A percentile compares a stretch with the other conserved stretches of the same genome.
These are phyloP conservation scores for Chlorokybus atmophyticus DNA, from an alignment of 139 green algal species.

Conservation along the genomic window DNA sequence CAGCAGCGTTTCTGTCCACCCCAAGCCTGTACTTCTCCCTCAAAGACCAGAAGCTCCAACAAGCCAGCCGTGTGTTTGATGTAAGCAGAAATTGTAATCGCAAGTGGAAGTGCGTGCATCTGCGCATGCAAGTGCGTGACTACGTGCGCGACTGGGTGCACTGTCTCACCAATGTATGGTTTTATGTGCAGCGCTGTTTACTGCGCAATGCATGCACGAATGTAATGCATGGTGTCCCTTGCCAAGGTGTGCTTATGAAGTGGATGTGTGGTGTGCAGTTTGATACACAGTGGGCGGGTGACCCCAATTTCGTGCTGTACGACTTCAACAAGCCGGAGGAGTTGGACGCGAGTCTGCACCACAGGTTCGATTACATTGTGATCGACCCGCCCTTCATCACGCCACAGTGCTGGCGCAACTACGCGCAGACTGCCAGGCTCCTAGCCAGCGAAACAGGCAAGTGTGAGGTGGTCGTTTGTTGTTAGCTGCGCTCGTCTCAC, in stretches of 20 bases:
- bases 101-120: neutral
- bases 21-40: slow-evolving; percentile 50
- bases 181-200: too few species aligned
- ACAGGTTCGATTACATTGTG: slow-evolving; percentile 48
- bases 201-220: too few species aligned
- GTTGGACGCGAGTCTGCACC: slow-evolving; percentile 29
- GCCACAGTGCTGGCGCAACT: slow-evolving; percentile 51
- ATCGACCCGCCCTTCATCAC: slow-evolving; percentile 63
- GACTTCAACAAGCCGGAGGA: slow-evolving; percentile 49
- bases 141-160: too few species aligned
- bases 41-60: slow-evolving; percentile 22
- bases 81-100: slow-evolving; percentile 3
- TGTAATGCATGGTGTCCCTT: too few species aligned
- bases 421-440: slow-evolving; percentile 36
- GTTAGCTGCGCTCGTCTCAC: neutral
- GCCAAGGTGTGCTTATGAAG: too few species aligned
- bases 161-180: too few species aligned
- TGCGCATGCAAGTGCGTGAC: too few species aligned
- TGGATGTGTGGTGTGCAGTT: too few species aligned
- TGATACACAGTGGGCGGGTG: slow-evolving; percentile 45
- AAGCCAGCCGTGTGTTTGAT: slow-evolving; percentile 39
- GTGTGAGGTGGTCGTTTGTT: too few species aligned
- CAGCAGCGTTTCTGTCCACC: slow-evolving; percentile 43
- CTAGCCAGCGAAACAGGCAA: slow-evolving; percentile 24
- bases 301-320: slow-evolving; percentile 46